These are phyloP conservation scores for Ascochyta viciae-villosae DNA, from an alignment of 2,329 filamentous ascomycete genomes.

Conservation along the genomic window DNA sequence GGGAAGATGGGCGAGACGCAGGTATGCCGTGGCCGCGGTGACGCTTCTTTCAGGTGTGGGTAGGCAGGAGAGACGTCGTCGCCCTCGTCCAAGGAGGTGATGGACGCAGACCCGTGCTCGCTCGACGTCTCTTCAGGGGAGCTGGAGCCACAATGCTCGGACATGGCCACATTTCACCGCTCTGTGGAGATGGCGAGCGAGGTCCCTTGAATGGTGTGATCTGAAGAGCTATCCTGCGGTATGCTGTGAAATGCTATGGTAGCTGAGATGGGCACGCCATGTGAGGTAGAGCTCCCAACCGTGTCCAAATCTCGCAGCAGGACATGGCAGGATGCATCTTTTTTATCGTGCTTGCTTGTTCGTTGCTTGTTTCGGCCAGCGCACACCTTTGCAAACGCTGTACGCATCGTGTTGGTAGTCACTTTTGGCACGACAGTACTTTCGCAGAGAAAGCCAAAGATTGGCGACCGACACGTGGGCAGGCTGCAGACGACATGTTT, in stretches of 20 bases:
- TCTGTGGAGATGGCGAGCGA: conserved; percentile 30
- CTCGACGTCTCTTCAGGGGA: conserved; percentile 20
- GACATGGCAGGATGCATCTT: neutral
- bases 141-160: conserved; percentile 24
- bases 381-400: conserved; percentile 6
- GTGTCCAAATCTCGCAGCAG: neutral
- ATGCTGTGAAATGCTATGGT: too few species aligned
- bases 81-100: conserved; percentile 20
- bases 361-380: conserved; percentile 9
- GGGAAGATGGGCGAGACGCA: conserved; percentile 22
- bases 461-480: conserved; percentile 22
- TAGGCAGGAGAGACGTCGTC: neutral
- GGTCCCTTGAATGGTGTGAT: conserved; percentile 20
- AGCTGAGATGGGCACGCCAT: too few species aligned
- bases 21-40: neutral
- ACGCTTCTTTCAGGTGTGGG: conserved; percentile 6
- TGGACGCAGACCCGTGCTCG: conserved; percentile 25
- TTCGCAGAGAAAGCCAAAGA: conserved; percentile 9
- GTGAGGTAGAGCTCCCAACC: too few species aligned
- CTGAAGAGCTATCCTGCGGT: too few species aligned
- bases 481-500: conserved; percentile 12
- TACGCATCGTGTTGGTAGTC: neutral
- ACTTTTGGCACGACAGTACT: conserved; percentile 6
- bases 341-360: conserved; percentile 12
- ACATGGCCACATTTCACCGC: conserved; percentile 29